Conservation (phyloP, 257 asterid genomes). For the Solanum neorickii region DNA sequence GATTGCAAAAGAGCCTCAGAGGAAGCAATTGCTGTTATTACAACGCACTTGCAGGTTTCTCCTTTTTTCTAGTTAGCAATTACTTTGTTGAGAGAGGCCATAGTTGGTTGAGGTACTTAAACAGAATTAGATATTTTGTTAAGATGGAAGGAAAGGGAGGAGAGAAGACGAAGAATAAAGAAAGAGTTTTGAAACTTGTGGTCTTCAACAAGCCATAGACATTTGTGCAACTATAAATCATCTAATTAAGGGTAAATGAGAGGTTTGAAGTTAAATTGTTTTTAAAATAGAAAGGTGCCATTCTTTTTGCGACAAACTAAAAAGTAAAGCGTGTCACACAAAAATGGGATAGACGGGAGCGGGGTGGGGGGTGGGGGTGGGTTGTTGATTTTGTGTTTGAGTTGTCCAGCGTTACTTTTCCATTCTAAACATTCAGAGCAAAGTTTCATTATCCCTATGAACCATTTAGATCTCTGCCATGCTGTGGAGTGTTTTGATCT, state of each 20-base stretch:
- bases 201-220: background rate
- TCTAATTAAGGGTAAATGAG: background rate
- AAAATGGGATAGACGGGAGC: background rate
- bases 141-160: background rate
- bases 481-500: background rate
- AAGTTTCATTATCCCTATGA: background rate
- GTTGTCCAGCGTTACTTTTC: background rate
- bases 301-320: background rate
- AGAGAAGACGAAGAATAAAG: background rate
- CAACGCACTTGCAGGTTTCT: constrained; percentile 64
- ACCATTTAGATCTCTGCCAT: background rate
- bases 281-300: background rate
- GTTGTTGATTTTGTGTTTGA: background rate
- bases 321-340: background rate
- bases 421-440: background rate
- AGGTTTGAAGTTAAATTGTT: background rate
- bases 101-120: background rate
- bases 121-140: background rate
- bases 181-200: background rate
- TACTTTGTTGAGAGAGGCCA: background rate
- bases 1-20: constrained; percentile 93
- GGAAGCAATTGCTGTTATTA: constrained; percentile 59
- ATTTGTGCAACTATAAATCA: background rate
- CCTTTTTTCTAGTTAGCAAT: constrained; percentile 6
- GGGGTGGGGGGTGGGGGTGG: background rate